These are phyloP conservation scores for Saccharomycopsis olivae DNA, from an alignment of 805 yeast species.

Conservation along the genomic window DNA sequence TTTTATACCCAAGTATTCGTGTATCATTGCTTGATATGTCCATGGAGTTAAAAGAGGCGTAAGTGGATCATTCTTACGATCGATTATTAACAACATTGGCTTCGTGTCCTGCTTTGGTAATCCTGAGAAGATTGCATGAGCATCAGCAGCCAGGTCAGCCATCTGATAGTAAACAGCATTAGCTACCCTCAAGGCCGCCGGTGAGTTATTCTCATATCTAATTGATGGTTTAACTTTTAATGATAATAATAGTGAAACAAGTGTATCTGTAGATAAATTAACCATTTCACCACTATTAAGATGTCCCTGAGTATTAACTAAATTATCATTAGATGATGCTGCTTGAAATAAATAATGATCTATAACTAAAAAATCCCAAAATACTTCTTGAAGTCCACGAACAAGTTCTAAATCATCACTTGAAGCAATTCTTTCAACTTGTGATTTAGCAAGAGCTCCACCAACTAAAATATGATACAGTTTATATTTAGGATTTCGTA, in stretches of 20 bases:
- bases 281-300: constrained; percentile 21
- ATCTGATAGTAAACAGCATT: constrained; percentile 51
- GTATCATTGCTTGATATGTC: constrained; percentile 98
- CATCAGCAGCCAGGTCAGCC: constrained; percentile 25
- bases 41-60: constrained; percentile 91
- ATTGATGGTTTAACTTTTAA: constrained; percentile 70
- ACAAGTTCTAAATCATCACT: constrained; percentile 81
- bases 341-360: constrained; percentile 50
- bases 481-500: constrained; percentile 69
- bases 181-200: constrained; percentile 55
- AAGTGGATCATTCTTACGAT: constrained; percentile 81
- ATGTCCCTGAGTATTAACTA: too few relatives aligned
- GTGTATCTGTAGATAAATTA: too few relatives aligned
- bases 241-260: constrained; percentile 45
- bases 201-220: constrained; percentile 64
- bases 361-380: constrained; percentile 71
- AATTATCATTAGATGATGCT: not conserved
- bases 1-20: constrained; percentile 74
- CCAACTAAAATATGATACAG: constrained; percentile 70
- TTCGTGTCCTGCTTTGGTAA: constrained; percentile 52
- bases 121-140: constrained; percentile 19
- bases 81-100: constrained; percentile 66
- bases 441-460: constrained; percentile 63
- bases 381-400: constrained; percentile 66
- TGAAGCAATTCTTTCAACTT: constrained; percentile 81